Conservation (phyloP, 371 early-diverging fungal genomes). For the Capniomyces stellatus region DNA sequence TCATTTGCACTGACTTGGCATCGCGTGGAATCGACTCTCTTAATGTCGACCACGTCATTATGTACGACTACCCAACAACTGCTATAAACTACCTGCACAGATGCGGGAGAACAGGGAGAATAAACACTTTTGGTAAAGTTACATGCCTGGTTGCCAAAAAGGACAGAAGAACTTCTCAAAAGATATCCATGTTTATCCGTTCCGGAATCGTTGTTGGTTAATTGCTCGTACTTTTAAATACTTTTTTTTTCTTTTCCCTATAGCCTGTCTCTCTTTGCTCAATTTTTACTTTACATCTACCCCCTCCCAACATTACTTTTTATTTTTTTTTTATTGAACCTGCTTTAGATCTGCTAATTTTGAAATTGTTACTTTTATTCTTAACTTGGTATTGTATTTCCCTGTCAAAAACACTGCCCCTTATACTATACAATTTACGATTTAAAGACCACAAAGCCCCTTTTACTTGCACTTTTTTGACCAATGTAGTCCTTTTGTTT, state of each 20-base stretch:
- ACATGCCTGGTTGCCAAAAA: slow-evolving; percentile 60
- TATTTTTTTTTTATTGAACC: too few relatives aligned
- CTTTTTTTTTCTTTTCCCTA: not conserved
- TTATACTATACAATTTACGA: too few relatives aligned
- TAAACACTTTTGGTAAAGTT: slow-evolving; percentile 68
- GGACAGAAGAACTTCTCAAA: slow-evolving; percentile 58
- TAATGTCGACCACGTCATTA: slow-evolving; percentile 75
- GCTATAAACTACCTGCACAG: slow-evolving; percentile 90
- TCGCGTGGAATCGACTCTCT: slow-evolving; percentile 87
- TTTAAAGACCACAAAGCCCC: too few relatives aligned
- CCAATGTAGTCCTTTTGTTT: too few relatives aligned
- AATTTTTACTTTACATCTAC: too few relatives aligned
- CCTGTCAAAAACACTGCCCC: too few relatives aligned
- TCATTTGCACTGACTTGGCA: slow-evolving; percentile 89
- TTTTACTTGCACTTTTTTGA: too few relatives aligned
- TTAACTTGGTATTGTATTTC: too few relatives aligned
- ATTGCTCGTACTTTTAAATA: not conserved
- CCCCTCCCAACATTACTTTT: too few relatives aligned
- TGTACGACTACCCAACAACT: slow-evolving; percentile 88
- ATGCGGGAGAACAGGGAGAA: slow-evolving; percentile 89
- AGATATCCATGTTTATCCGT: slow-evolving; percentile 45
- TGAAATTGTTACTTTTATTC: too few relatives aligned
- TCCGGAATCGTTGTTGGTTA: slow-evolving; percentile 16
- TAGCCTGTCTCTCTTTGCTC: too few relatives aligned
- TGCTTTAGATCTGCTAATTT: too few relatives aligned